Evolutionary conservation across 2,329 filamentous ascomycete genomes (phyloP), one percentile per base, ranked within the genome.

Genomic region (Aspergillus felis): DNA sequence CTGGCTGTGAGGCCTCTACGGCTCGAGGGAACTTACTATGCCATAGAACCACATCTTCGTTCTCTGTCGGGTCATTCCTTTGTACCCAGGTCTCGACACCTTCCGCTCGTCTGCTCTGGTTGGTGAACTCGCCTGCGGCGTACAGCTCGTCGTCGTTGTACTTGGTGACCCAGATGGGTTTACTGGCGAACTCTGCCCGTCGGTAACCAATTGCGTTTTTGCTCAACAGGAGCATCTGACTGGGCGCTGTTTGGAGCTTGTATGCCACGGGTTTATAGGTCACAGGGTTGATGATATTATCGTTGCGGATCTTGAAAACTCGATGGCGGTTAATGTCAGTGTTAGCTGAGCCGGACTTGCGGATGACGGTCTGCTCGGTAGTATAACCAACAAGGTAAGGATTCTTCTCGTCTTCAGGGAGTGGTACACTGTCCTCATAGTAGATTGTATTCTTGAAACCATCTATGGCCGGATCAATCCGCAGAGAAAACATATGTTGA

Each of bases 401-500:
- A 65, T 86, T 76, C 22, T 71, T 70, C 2, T 73, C 68, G 46
- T 81, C 77, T 49, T 84, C 77, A 1, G 84, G 83, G 79, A 89
- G 84, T 0, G 87, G 73, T 53, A 84, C 80, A 2, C 82, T 82
- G 65, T 86, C 84, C 56, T 82, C 78, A 66, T 87, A 83, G 56
- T 83, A 78, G 28, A 85, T 70, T 0, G 79, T 75, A 66, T 86
- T 85, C 25, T 75, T 73, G 59, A 79, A 78, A 0, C 85, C 84
- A 57, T 84, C 84, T 51, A 86, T 76, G 61, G 82, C 82, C n/a
- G 85, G 84, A 66, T 87, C 85, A 12, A 87, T 76, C 8, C 85
- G 82, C 4, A 87, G 78, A 3, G 82, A 86, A 75, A 92, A 91
- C 70, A 91, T 88, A 72, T 92, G 89, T 68, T 92, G 89, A 67